Base-by-base conservation (phyloP, 1,284 basidiomycete genomes). In the Tylopilus sp. region DNA sequence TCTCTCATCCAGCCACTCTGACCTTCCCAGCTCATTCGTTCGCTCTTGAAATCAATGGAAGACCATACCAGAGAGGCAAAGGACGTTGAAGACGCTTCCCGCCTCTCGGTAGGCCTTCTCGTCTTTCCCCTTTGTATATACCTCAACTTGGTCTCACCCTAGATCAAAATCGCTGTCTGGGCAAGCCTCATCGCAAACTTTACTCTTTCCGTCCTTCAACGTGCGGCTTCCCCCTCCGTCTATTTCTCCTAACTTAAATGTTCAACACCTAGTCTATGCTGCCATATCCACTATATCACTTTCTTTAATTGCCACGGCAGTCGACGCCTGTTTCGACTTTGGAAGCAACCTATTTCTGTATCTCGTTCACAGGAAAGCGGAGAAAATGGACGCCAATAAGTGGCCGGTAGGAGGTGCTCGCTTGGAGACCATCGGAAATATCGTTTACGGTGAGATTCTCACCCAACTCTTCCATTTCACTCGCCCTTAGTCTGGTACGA, bases 321-420 rank as follows among this genome's bases (percentile, higher is more conserved):
- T 95, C 58, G 93, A 97, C 66, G 85, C 91, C 13, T 81, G 92
- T 18, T 96, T 97, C 63, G 95, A 98, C 63, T 82, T 93, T 39
- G 86, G 90, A 45, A 94, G 92, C 55, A 98, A 97, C 60, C 67
- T 96, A 33, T 74, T 97, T 11, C 77, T 98, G 3, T 88, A 87
- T 67, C 82, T 82, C 72, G 75, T 96, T 1, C 88, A 99, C 68
- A 75, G 77, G 54, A 88, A 92, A 59, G 84, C 92, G 1, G 70
- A 66, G 10, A 76, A 63, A 18, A 77, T 95, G 49, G 92, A 97
- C 61, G 60, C 72, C 43, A 89, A 86, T 66, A 92, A 90, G 60
- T 97, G 92, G 92, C 93, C 92, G 7, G 88, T 92, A 12, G 89
- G 93, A 44, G 95, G 95, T 23, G 79, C 86, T n/a, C 79, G 92